These are phyloP conservation scores for Filosporella fistucella DNA, from an alignment of 495 filamentous ascomycete genomes.

Conservation along the genomic window DNA sequence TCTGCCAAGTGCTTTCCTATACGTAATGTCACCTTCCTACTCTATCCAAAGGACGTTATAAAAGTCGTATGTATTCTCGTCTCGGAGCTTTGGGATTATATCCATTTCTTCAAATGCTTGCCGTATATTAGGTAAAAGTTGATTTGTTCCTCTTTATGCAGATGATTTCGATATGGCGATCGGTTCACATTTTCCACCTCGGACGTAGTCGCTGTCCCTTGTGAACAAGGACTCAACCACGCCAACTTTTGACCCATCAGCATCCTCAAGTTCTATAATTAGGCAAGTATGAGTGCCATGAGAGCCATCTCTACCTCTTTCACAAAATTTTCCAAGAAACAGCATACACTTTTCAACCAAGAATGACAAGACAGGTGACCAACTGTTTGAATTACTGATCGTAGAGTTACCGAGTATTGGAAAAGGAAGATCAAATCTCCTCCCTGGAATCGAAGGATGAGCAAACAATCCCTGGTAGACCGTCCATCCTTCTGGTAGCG, in stretches of 20 bases:
- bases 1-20: conserved; percentile 21
- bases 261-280: neutral
- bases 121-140: neutral
- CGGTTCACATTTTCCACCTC: neutral
- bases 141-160: neutral
- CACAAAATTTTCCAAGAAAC: neutral
- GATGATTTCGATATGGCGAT: neutral
- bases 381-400: neutral
- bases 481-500: neutral
- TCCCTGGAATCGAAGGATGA: neutral
- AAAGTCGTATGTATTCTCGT: conserved; percentile 17
- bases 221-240: neutral
- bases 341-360: neutral
- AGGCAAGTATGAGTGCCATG: neutral
- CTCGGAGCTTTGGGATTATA: neutral
- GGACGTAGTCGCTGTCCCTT: neutral
- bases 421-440: neutral
- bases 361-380: neutral
- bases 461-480: neutral
- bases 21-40: conserved; percentile 17
- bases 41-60: conserved; percentile 24
- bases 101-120: neutral
- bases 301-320: neutral
- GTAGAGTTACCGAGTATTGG: neutral
- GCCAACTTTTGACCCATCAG: neutral